These are phyloP conservation scores for Microcera coccophila DNA, from an alignment of 2,329 filamentous ascomycete species.

Conservation along the genomic window DNA sequence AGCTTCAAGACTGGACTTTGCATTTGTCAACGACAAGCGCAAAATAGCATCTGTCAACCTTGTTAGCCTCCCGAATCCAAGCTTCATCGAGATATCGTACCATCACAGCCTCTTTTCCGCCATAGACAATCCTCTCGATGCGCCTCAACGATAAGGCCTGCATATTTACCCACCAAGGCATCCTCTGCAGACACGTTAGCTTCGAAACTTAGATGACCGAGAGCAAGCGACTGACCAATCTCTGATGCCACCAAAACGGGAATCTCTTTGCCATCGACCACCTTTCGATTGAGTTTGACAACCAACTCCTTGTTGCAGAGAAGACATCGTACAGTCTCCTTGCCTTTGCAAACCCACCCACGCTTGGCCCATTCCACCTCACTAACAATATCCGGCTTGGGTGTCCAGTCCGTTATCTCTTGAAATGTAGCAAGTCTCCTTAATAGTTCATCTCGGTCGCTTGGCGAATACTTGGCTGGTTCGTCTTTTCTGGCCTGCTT, in stretches of 20 bases:
- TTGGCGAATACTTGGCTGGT: conserved; percentile 72
- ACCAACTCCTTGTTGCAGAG: conserved; percentile 81
- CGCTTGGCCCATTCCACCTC: conserved; percentile 94
- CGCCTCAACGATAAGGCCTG: conserved; percentile 65
- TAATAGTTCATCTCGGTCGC: conserved; percentile 78
- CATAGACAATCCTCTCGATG: conserved; percentile 83
- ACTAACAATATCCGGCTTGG: conserved; percentile 78
- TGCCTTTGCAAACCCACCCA: conserved; percentile 82
- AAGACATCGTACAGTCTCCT: conserved; percentile 79
- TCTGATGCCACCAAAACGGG: conserved; percentile 55
- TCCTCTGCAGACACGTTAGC: conserved; percentile 43
- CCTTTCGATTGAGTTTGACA: conserved; percentile 67
- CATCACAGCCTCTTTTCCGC: conserved; percentile 82
- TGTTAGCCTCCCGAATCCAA: neutral
- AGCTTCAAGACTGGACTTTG: conserved; percentile 52
- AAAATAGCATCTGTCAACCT: conserved; percentile 50
- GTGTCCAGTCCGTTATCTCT: conserved; percentile 88
- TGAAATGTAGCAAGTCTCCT: conserved; percentile 81
- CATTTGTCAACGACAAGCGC: conserved; percentile 60
- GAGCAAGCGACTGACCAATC: conserved; percentile 39
- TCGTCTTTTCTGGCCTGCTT: conserved; percentile 22
- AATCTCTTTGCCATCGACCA: conserved; percentile 53
- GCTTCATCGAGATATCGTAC: conserved; percentile 41
- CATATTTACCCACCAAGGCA: conserved; percentile 72
- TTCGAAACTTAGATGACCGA: neutral